Base-by-base conservation (phyloP, 768 basidiomycete species). In the Lentinula lateritia region DNA sequence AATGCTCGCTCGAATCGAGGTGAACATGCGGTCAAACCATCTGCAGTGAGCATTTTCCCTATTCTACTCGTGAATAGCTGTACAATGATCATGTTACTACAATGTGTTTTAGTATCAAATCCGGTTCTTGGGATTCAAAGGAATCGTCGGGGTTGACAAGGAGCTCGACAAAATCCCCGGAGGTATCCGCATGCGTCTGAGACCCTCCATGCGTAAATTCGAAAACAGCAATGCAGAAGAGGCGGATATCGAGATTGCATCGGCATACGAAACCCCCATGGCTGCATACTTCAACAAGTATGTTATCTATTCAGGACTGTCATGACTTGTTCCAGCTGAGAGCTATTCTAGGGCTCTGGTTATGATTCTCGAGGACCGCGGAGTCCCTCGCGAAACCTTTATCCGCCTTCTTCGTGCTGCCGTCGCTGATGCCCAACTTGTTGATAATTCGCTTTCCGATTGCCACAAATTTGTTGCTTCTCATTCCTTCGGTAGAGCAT, bases 81-180 rank as follows among this genome's bases (percentile, higher is more conserved):
- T n/a, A 2, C 32, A 53, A 6, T 2, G 60, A 2, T 34, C 62
- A n/a, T 39, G 28, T 23, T 61, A 6, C 38, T 36, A 20, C 60
- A 61, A 5, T 56, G 62, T 38, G 28, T 48, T n/a, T 28, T 59
- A 89, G 81, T 89, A 86, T 69, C 90, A 90, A 74, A 92, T 93
- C 53, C 85, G 93, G 50, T 89, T 93, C 69, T 70, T 93, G 50
- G 92, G 90, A 18, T 92, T 80, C 72, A 95, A 95, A 71, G 93
- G 93, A 0, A 83, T 94, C 23, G 88, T 94, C 0, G 79, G 75
- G 4, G 79, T 93, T 10, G 92, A 94, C 66, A 72, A 72, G 54
- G 70, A 79, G 43, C 69, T 91, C 2, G 73, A 80, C 52, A 73
- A 74, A 52, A 65, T 73, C 16, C 66, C 75, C 15, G 64, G 72